Conservation (phyloP, 116 monocot genomes). For the Thalassia testudinum region DNA sequence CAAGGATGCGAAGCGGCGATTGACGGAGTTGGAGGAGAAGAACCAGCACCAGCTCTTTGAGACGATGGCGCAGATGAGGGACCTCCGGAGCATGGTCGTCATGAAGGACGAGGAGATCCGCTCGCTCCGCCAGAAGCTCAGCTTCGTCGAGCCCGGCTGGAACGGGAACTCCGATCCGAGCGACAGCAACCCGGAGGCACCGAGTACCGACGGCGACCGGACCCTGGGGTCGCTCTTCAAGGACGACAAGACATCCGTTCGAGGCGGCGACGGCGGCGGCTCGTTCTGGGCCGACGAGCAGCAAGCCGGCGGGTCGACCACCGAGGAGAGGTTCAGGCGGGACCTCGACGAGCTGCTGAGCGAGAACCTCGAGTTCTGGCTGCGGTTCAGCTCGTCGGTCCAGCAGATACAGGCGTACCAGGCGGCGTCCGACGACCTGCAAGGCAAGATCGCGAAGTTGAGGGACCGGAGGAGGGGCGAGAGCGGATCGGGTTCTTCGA, state of each 20-base stretch:
- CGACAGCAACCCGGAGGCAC: constrained; percentile 7
- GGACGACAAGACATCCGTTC: neutral
- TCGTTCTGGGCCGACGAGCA: neutral
- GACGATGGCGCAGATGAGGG: constrained; percentile 25
- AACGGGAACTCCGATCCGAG: constrained; percentile 2
- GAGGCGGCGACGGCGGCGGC: neutral
- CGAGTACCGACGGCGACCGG: neutral
- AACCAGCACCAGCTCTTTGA: constrained; percentile 37
- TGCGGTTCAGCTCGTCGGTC: constrained; percentile 25
- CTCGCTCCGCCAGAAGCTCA: constrained; percentile 28
- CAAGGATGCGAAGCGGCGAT: constrained; percentile 46
- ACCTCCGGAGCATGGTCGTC: constrained; percentile 37
- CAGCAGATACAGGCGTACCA: constrained; percentile 19
- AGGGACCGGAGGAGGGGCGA: constrained; percentile 3
- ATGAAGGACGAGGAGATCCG: constrained; percentile 74
- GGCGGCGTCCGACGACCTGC: constrained; percentile 22
- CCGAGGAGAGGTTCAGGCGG: constrained; percentile 15
- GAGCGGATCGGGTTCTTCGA: constrained; percentile 1
- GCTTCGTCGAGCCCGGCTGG: constrained; percentile 13
- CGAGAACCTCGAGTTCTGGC: constrained; percentile 22
- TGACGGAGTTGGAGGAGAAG: constrained; percentile 49
- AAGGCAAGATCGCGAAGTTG: constrained; percentile 15
- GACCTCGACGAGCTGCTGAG: constrained; percentile 22
- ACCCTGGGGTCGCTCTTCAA: neutral
- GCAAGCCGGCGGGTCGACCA: neutral